These are phyloP conservation scores for Scedosporium boydii DNA, from an alignment of 2,329 filamentous ascomycete genomes.

Conservation along the genomic window DNA sequence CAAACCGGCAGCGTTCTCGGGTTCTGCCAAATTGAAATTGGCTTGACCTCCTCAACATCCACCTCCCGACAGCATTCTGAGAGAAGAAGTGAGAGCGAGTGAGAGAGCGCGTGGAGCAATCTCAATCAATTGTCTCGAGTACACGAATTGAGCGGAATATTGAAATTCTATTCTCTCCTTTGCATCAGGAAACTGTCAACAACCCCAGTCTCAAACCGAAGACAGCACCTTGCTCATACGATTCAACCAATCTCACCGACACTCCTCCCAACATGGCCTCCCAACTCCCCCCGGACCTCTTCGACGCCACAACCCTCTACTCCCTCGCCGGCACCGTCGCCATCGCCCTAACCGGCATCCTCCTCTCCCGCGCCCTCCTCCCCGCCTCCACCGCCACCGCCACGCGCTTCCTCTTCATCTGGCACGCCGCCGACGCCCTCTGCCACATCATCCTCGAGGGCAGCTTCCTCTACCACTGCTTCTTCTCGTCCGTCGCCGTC, in stretches of 20 bases:
- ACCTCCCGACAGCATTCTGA: too few relatives aligned
- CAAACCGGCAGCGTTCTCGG: background rate
- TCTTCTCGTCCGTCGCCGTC: conserved; percentile 52
- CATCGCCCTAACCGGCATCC: conserved; percentile 29
- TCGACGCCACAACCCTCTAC: conserved; percentile 50
- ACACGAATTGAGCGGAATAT: too few relatives aligned
- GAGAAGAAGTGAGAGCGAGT: too few relatives aligned
- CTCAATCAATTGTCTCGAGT: too few relatives aligned
- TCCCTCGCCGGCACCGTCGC: conserved; percentile 47
- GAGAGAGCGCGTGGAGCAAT: too few relatives aligned
- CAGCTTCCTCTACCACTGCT: conserved; percentile 86
- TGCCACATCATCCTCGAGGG: conserved; percentile 90
- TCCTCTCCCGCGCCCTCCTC: conserved; percentile 34
- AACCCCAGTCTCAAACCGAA: background rate
- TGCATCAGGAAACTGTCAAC: too few relatives aligned
- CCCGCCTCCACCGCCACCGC: conserved; percentile 41
- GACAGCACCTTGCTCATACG: background rate
- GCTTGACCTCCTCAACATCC: background rate
- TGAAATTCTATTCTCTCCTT: too few relatives aligned
- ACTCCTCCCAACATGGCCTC: background rate
- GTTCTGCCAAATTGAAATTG: background rate
- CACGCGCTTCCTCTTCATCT: conserved; percentile 75
- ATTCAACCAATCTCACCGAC: background rate
- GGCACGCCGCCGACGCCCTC: conserved; percentile 88
- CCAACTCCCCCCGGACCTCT: conserved; percentile 38